Evolutionary conservation across 1,284 basidiomycete genomes (phyloP), one percentile per base, ranked within the genome.

Genomic region (Melampsora allii-populina): DNA sequence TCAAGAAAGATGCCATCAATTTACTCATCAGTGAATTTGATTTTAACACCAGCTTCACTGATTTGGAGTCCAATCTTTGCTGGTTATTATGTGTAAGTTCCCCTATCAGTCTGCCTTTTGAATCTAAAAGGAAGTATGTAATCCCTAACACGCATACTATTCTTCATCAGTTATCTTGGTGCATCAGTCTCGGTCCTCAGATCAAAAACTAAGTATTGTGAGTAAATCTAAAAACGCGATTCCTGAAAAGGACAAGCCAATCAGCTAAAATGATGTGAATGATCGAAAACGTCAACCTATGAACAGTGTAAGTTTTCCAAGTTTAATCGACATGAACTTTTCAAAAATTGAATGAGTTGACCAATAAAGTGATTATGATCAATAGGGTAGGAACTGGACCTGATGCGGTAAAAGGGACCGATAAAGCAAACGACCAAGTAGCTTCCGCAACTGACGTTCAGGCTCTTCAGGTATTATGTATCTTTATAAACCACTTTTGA

Each of bases 121-220:
- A 36, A 36, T 36, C 5, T 36, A 36, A 6, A 36, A 4, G 33
- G 6, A 36, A 36, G 1, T 7, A 36, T 10, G 7, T 6, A 4
- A 6, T 7, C 7, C 17, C 48, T 10, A 19, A 24, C 48, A n/a
- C 6, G 14, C 17, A 50, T 50, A 24, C 3, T 53, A 9, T 21
- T 3, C 17, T 56, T 21, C 39, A 42, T 12, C 17, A 56, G 50
- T 56, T 56, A 56, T 56, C 50, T 56, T 21, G 50, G 50, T 24
- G 50, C 50, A 24, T 56, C 50, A 24, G 50, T 56, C 50, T 56
- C 50, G 1, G 50, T 56, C n/a, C 50, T 56, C 21, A 56, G 50
- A 29, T 1, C 50, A 21, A 56, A 56, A 14, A 56, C 50, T 24
- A 56, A 56, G n/a, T 56, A 56, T 24, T 24, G 50, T 56, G n/a